phyloP scores from a whole-genome alignment of 2,329 filamentous ascomycete genomes.

The Sarocladiaceae sp. region DNA sequence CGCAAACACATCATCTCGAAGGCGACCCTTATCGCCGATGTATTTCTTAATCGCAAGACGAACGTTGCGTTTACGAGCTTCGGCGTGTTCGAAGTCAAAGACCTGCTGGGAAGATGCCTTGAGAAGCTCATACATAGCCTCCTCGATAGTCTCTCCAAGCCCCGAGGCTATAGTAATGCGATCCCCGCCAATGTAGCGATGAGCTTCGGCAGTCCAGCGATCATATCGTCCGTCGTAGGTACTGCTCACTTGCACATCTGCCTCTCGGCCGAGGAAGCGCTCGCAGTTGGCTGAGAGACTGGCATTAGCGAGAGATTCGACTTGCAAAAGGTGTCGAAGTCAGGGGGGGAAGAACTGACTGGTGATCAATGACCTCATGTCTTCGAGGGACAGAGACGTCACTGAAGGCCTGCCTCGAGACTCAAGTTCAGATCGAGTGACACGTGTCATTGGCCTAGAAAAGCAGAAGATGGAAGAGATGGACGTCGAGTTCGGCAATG shows the following conservation, averaged over 20 bases:
- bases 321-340: not conserved
- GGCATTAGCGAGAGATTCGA: not conserved
- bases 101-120: not conserved
- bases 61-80: not conserved
- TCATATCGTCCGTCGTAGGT: not conserved
- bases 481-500: not conserved
- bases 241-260: slow-evolving; percentile 2
- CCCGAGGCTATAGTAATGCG: slow-evolving; percentile 1
- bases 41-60: too few species aligned
- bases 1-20: too few species aligned
- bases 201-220: not conserved
- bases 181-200: not conserved
- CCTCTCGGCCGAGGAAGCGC: slow-evolving; percentile 1
- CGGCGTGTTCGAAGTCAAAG: too few species aligned
- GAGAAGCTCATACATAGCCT: not conserved
- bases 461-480: not conserved
- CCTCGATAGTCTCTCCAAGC: not conserved
- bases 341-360: too few species aligned
- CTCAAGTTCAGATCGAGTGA: too few species aligned
- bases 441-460: not conserved
- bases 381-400: too few species aligned
- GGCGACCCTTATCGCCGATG: too few species aligned
- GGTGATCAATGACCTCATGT: too few species aligned
- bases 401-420: too few species aligned
- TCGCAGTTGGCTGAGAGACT: not conserved